A percentile compares a stretch with the other conserved stretches of the same genome.
Evolutionary conservation across 306 rosid species (phyloP).

Genomic region (Pterocarpus santalinus): DNA sequence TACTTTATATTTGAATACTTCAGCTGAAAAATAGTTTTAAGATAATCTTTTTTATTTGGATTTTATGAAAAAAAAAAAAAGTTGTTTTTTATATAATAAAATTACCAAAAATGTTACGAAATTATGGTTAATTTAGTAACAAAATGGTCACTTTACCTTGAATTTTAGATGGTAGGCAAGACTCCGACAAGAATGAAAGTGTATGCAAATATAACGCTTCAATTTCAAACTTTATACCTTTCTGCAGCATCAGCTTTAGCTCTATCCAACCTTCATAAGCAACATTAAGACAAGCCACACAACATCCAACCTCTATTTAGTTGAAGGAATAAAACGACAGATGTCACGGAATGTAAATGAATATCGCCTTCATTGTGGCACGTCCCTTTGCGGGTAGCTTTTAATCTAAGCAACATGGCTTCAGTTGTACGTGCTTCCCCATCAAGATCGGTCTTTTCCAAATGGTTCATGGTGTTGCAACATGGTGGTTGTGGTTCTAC

Average conservation of each 20-base stretch:
- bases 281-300: slow-evolving; percentile 32
- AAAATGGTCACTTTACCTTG: slow-evolving; percentile 51
- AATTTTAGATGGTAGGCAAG: slow-evolving; percentile 83
- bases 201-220: slow-evolving; percentile 82
- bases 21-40: no score
- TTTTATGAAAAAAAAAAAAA: no score
- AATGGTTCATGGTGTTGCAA: no score
- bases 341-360: slow-evolving; percentile 30
- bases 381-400: slow-evolving; percentile 81
- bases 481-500: no score
- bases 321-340: slow-evolving; percentile 28
- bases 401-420: slow-evolving; percentile 76
- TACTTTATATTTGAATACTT: no score
- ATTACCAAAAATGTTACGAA: no score
- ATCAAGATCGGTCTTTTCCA: no score
- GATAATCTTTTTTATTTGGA: no score
- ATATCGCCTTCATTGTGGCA: slow-evolving; percentile 81
- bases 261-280: slow-evolving; percentile 61
- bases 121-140: no score
- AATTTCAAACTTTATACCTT: slow-evolving; percentile 90
- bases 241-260: slow-evolving; percentile 74
- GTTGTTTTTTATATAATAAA: no score
- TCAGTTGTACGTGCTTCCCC: slow-evolving; percentile 26
- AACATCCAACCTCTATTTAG: slow-evolving; percentile 30
- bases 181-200: slow-evolving; percentile 74